Evolutionary conservation across 345 rosid species (phyloP).

Genomic region (Rhodamnia rubescens): DNA sequence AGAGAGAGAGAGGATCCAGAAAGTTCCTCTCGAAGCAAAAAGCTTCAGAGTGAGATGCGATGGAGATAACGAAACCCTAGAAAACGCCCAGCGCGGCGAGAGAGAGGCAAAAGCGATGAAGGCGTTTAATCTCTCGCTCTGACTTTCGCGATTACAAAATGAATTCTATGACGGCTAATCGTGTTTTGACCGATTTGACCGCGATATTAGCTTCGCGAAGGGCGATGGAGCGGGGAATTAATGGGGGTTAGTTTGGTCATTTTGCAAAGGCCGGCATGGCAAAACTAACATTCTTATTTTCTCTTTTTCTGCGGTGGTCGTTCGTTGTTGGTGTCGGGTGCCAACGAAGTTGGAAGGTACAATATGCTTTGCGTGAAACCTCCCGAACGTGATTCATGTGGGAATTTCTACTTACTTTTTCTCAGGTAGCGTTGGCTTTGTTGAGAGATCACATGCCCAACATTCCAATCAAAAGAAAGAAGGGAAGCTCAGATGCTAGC

Average conservation of each 20-base stretch:
- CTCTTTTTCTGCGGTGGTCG: neutral
- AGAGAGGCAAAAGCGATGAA: neutral
- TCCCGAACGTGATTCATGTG: neutral
- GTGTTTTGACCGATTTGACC: neutral
- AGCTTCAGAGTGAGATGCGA: neutral
- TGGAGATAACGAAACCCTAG: neutral
- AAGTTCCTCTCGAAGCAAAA: neutral
- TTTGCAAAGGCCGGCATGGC: neutral
- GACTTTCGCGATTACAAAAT: too few relatives aligned
- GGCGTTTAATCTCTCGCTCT: neutral
- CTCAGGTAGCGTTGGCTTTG: neutral
- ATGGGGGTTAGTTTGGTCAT: neutral
- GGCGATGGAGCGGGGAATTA: neutral
- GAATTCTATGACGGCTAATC: neutral
- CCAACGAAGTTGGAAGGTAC: neutral
- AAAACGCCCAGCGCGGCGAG: neutral
- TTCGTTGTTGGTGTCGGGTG: neutral
- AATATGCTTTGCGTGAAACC: neutral
- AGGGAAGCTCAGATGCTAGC: neutral
- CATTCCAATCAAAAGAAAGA: neutral
- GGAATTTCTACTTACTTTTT: neutral
- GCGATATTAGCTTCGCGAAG: neutral
- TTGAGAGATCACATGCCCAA: neutral
- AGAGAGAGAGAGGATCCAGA: neutral
- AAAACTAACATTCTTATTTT: too few relatives aligned